These are phyloP conservation scores for Boeremia exigua DNA, from an alignment of 2,329 filamentous ascomycete genomes.

Conservation along the genomic window DNA sequence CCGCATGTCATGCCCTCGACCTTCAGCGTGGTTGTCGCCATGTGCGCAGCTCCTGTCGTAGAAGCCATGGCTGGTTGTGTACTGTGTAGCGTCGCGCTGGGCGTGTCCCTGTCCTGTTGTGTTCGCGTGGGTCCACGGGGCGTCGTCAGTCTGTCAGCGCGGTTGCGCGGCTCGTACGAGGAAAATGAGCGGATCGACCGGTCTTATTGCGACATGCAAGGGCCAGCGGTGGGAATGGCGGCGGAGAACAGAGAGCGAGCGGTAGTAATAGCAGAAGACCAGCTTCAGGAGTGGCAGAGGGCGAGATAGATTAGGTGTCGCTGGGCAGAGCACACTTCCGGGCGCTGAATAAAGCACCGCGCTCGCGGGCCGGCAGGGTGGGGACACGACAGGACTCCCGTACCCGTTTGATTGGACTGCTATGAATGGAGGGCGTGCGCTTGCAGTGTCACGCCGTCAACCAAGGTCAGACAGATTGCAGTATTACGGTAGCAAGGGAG, in stretches of 20 bases:
- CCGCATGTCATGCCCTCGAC: slow-evolving; percentile 90
- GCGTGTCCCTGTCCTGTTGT: slow-evolving; percentile 1
- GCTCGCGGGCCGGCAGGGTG: slow-evolving; percentile 22
- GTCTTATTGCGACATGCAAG: slow-evolving; percentile 23
- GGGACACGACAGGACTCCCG: slow-evolving; percentile 16
- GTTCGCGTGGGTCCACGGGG: slow-evolving; percentile 16
- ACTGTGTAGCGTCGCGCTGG: slow-evolving; percentile 21
- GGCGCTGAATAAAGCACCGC: slow-evolving; percentile 24
- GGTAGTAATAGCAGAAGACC: slow-evolving; percentile 29
- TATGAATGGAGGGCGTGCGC: slow-evolving; percentile 14
- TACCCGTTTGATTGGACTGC: slow-evolving; percentile 26
- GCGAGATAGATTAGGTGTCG: slow-evolving; percentile 27
- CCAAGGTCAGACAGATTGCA: neutral
- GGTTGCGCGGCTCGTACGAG: slow-evolving; percentile 20
- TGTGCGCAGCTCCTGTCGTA: slow-evolving; percentile 51
- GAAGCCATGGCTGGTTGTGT: slow-evolving; percentile 18
- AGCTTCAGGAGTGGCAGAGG: slow-evolving; percentile 39
- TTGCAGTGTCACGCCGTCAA: slow-evolving; percentile 4
- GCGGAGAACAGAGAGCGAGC: slow-evolving; percentile 10
- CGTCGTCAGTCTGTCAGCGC: slow-evolving; percentile 21
- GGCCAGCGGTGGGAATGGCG: neutral
- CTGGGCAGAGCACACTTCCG: slow-evolving; percentile 16
- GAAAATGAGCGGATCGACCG: slow-evolving; percentile 9
- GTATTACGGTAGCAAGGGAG: neutral
- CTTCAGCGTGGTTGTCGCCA: slow-evolving; percentile 89